These are phyloP conservation scores for Diatrype stigma DNA, from an alignment of 2,329 filamentous ascomycete genomes.

Conservation along the genomic window DNA sequence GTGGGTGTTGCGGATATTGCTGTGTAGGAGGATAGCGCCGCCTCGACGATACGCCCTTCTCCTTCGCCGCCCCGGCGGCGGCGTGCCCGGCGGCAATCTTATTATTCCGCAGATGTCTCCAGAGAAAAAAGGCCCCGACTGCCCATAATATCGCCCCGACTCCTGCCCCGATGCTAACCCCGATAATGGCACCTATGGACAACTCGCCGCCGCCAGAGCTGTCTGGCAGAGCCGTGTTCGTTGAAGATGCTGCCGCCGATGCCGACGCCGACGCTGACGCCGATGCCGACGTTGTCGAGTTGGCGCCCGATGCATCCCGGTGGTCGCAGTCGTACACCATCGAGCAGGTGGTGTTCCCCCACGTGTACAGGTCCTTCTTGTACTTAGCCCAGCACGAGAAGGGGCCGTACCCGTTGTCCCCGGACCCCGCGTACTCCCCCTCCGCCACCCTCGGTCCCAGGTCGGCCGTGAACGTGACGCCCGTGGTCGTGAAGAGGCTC, in stretches of 20 bases:
- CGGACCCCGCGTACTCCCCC: constrained; percentile 26
- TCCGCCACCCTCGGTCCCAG: constrained; percentile 24
- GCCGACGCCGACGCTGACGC: constrained; percentile 3
- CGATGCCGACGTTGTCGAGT: constrained; percentile 2
- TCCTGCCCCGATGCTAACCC: constrained; percentile 14
- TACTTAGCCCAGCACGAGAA: constrained; percentile 28
- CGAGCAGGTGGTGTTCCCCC: constrained; percentile 21
- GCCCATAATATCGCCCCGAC: constrained; percentile 7
- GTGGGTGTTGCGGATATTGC: no score
- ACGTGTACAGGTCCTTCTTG: constrained; percentile 20
- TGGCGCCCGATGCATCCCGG: neutral
- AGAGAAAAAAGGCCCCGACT: constrained; percentile 9
- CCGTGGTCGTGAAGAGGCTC: constrained; percentile 24
- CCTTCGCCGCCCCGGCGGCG: neutral
- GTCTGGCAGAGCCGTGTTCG: neutral
- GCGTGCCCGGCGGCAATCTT: neutral
- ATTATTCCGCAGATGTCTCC: constrained; percentile 3
- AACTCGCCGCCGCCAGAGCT: neutral
- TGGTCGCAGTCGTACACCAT: constrained; percentile 29
- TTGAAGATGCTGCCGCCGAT: constrained; percentile 5
- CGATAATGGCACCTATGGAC: constrained; percentile 12
- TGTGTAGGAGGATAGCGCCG: no score
- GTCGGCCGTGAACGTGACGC: constrained; percentile 23
- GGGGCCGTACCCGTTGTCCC: constrained; percentile 26
- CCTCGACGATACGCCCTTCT: no score